Conservation (phyloP, 176 grass and related monocot genomes). For the Urochloa ruziziensis region DNA sequence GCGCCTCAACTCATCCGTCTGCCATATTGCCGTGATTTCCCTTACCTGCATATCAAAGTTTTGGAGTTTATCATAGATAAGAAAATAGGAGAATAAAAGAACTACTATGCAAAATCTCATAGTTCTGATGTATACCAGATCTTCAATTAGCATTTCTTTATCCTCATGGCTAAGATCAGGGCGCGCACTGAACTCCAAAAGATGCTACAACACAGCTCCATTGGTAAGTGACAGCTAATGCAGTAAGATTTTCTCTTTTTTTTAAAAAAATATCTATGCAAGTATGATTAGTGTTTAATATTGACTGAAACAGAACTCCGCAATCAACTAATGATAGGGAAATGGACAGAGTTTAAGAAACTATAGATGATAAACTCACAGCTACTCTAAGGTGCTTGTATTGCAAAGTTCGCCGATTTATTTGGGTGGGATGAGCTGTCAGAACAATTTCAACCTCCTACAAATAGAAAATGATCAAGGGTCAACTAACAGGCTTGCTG, state of each 20-base stretch:
- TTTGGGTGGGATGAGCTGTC: slow-evolving; percentile 95
- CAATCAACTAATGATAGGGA: background rate
- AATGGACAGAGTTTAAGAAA: slow-evolving; percentile 16
- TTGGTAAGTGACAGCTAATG: slow-evolving; percentile 1
- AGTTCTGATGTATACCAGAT: slow-evolving; percentile 64
- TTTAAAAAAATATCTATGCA: background rate
- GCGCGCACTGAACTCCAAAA: slow-evolving; percentile 86
- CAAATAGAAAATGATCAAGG: background rate
- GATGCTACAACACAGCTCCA: slow-evolving; percentile 49
- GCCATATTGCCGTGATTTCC: slow-evolving; percentile 92
- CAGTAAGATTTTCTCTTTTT: background rate
- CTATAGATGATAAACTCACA: slow-evolving; percentile 44
- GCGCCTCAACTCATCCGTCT: slow-evolving; percentile 95
- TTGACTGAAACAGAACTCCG: background rate
- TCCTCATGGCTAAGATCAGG: slow-evolving; percentile 90
- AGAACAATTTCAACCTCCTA: slow-evolving; percentile 98
- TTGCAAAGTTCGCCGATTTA: slow-evolving; percentile 85
- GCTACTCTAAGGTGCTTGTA: slow-evolving; percentile 93
- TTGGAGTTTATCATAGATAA: background rate
- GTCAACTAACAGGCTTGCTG: background rate
- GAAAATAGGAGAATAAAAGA: background rate
- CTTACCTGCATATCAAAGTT: slow-evolving; percentile 48
- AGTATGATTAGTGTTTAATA: background rate
- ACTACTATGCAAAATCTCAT: background rate
- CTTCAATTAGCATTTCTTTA: slow-evolving; percentile 90